phyloP scores from a whole-genome alignment of 1,284 basidiomycete genomes.

The Grifola frondosa region DNA sequence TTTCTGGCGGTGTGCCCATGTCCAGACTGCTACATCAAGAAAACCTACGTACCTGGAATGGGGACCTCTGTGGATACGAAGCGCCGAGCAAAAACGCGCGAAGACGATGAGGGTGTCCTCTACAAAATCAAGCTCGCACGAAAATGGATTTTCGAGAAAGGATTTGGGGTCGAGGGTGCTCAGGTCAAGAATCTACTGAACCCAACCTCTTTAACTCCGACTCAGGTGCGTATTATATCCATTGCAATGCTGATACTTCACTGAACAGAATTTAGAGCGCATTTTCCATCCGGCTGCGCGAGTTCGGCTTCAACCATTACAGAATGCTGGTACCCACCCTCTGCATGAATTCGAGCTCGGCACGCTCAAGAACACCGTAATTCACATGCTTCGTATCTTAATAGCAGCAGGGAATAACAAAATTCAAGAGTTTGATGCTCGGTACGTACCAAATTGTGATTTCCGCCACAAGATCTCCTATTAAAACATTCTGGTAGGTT shows the following conservation, averaged over 20 bases:
- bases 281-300: slow-evolving; percentile 23
- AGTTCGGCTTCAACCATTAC: slow-evolving; percentile 30
- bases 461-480: neutral
- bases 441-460: slow-evolving; percentile 9
- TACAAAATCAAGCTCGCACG: slow-evolving; percentile 9
- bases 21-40: slow-evolving; percentile 30
- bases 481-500: slow-evolving; percentile 20
- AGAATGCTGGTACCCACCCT: slow-evolving; percentile 33
- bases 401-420: neutral
- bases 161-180: neutral
- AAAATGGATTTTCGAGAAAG: slow-evolving; percentile 14
- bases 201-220: neutral
- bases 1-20: slow-evolving; percentile 26
- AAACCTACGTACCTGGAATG: slow-evolving; percentile 15
- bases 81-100: slow-evolving; percentile 5
- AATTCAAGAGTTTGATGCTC: slow-evolving; percentile 11
- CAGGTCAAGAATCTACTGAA: slow-evolving; percentile 1
- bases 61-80: slow-evolving; percentile 10
- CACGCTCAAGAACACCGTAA: slow-evolving; percentile 27
- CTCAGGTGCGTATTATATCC: neutral
- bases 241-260: neutral
- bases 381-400: slow-evolving; percentile 11
- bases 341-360: slow-evolving; percentile 41
- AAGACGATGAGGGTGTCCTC: slow-evolving; percentile 5
- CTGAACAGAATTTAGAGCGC: slow-evolving; percentile 21